Evolutionary conservation across 2,329 filamentous ascomycete species (phyloP), one percentile per base, ranked within the genome.

Genomic region (Sclerotinia borealis): DNA sequence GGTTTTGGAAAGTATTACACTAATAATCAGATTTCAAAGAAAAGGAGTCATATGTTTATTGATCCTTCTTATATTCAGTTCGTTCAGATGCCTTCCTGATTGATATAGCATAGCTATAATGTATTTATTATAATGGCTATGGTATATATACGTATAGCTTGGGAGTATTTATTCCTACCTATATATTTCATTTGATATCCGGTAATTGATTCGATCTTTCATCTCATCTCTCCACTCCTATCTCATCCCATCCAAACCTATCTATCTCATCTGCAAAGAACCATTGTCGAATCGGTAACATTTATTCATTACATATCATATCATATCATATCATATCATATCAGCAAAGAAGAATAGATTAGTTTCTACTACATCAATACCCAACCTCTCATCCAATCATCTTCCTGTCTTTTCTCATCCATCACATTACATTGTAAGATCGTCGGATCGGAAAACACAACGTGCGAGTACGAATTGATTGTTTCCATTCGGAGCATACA

Each of bases 1-100:
- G 19, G 48, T 19, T 11, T 13, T 25, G 7, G 13, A 51, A 13
- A 19, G 11, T 34, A 17, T 7, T 8, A 60, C 5, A 56, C 19
- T 11, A 37, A 29, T 10, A 48, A 36, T 7, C 27, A 25, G 59
- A 29, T 43, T 43, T 47, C 17, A 37, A 5, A 25, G n/a, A 61
- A 48, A 50, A 62, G 59, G 59, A 62, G 59, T 62, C 59, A 62
- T 61, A 55, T 41, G 49, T 62, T 62, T 62, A 62, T 36, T 62
- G 59, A 62, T 62, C 59, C 59, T 62, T 47, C 59, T 48, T 56
- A 50, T 62, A 50, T 56, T 48, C 39, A 37, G 22, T 27, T 39
- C n/a, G n/a, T n/a, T n/a, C n/a, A n/a, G n/a, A n/a, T n/a, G n/a
- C n/a, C n/a, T n/a, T n/a, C n/a, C n/a, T n/a, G n/a, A n/a, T n/a